Conservation (phyloP, 169 alveolate species). For the Cryptosporidium xiaoi region DNA sequence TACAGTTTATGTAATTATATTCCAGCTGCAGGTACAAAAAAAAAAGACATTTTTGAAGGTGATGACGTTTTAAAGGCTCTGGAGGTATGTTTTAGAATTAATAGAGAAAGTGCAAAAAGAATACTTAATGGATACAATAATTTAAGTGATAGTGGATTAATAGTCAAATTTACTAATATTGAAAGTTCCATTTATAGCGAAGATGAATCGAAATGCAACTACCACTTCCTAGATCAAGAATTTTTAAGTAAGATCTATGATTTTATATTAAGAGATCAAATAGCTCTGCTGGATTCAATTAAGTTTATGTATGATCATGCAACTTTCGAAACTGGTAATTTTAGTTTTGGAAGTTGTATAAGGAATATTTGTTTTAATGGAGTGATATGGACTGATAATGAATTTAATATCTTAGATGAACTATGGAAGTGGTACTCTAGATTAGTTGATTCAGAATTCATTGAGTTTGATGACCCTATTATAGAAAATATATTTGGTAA, state of each 20-base stretch:
- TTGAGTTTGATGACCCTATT: slow-evolving; percentile 33
- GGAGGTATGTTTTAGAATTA: slow-evolving; percentile 8
- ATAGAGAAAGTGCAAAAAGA: slow-evolving; percentile 1
- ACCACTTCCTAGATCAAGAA: slow-evolving; percentile 13
- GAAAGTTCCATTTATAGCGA: neutral
- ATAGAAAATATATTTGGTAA: slow-evolving; percentile 38
- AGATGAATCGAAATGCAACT: neutral
- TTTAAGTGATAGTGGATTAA: slow-evolving; percentile 23
- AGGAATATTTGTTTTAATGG: slow-evolving; percentile 36
- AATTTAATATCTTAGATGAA: slow-evolving; percentile 34
- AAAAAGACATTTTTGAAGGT: neutral
- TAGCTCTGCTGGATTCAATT: slow-evolving; percentile 22
- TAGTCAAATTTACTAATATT: slow-evolving; percentile 37
- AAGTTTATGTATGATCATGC: slow-evolving; percentile 67
- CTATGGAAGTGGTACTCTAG: slow-evolving; percentile 64
- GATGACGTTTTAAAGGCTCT: slow-evolving; percentile 25
- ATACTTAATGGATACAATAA: slow-evolving; percentile 40
- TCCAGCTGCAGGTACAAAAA: slow-evolving; percentile 3
- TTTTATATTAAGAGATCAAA: slow-evolving; percentile 48
- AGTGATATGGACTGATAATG: slow-evolving; percentile 2
- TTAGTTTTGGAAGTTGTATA: slow-evolving; percentile 5
- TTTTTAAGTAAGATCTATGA: slow-evolving; percentile 50
- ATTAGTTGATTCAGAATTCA: slow-evolving; percentile 14
- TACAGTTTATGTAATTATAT: neutral
- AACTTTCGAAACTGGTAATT: slow-evolving; percentile 15